phyloP scores from a whole-genome alignment of 495 filamentous ascomycete species.

The Rusavskia elegans region DNA sequence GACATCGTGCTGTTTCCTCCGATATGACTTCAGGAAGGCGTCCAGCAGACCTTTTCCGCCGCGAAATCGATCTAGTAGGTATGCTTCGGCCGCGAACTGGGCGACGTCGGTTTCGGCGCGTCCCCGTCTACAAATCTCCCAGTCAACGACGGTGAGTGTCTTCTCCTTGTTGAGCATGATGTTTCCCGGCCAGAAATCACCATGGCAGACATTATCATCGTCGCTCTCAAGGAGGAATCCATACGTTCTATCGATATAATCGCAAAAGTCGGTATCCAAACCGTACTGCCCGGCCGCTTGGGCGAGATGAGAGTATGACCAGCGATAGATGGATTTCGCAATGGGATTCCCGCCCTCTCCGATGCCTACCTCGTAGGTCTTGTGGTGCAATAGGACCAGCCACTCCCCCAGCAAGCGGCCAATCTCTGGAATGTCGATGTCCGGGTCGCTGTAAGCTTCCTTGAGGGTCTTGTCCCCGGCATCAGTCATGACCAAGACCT shows the following conservation, averaged over 20 bases:
- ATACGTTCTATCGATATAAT: constrained; percentile 13
- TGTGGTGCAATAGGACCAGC: not conserved
- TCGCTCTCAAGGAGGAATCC: constrained; percentile 15
- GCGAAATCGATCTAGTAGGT: constrained; percentile 20
- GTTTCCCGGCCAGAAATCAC: constrained; percentile 23
- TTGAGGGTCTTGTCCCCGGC: constrained; percentile 17
- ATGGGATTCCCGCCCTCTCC: constrained; percentile 16
- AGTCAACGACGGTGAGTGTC: constrained; percentile 19
- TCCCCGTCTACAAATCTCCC: constrained; percentile 21
- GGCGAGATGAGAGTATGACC: constrained; percentile 13
- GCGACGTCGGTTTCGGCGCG: constrained; percentile 20
- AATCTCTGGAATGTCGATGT: constrained; percentile 8
- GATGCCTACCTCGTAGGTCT: constrained; percentile 3
- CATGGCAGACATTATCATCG: constrained; percentile 17
- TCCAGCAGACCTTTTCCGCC: constrained; percentile 15
- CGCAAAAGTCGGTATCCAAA: constrained; percentile 13
- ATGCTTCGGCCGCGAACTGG: constrained; percentile 24
- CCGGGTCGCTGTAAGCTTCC: constrained; percentile 12
- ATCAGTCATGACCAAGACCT: constrained; percentile 14
- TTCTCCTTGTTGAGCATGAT: constrained; percentile 4
- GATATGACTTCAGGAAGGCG: constrained; percentile 17
- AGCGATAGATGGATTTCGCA: constrained; percentile 15
- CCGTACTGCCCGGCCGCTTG: constrained; percentile 10
- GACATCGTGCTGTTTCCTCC: not conserved
- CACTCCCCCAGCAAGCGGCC: constrained; percentile 1